phyloP scores from a whole-genome alignment of 176 grass and related monocot genomes.

The Alloteropsis semialata region DNA sequence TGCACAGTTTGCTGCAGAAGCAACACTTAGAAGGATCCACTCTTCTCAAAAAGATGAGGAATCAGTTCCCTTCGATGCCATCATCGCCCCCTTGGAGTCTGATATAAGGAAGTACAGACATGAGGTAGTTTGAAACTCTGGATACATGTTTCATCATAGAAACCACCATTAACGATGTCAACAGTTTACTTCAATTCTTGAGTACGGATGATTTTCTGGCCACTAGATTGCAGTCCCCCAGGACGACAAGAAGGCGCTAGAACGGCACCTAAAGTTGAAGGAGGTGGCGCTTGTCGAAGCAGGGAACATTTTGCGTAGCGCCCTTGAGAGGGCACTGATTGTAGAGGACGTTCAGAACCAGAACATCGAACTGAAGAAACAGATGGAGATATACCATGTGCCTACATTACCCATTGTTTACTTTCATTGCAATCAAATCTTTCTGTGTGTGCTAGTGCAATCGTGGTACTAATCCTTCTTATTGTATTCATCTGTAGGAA shows the following conservation, averaged over 20 bases:
- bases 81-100: conserved; percentile 80
- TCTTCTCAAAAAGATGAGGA: conserved; percentile 75
- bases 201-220: not conserved
- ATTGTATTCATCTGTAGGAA: conserved; percentile 39
- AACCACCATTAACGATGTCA: not conserved
- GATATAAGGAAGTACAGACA: conserved; percentile 72
- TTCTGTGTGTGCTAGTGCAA: not conserved
- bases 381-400: conserved; percentile 93
- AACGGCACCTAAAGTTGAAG: conserved; percentile 76
- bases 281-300: conserved; percentile 83
- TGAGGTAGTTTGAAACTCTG: conserved; percentile 45
- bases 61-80: conserved; percentile 66
- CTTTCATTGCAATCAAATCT: not conserved
- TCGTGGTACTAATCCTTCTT: conserved; percentile 8
- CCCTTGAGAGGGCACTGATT: conserved; percentile 81
- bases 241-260: conserved; percentile 83
- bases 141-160: not conserved
- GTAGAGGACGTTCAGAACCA: conserved; percentile 88
- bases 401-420: not conserved
- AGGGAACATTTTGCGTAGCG: conserved; percentile 62
- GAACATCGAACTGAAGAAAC: conserved; percentile 73
- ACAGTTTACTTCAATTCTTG: not conserved
- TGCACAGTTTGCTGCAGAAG: conserved; percentile 81
- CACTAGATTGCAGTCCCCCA: conserved; percentile 70
- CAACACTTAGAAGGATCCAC: conserved; percentile 72